These are phyloP conservation scores for Raffaelea deltoideospora DNA, from an alignment of 2,329 filamentous ascomycete genomes.

Conservation along the genomic window DNA sequence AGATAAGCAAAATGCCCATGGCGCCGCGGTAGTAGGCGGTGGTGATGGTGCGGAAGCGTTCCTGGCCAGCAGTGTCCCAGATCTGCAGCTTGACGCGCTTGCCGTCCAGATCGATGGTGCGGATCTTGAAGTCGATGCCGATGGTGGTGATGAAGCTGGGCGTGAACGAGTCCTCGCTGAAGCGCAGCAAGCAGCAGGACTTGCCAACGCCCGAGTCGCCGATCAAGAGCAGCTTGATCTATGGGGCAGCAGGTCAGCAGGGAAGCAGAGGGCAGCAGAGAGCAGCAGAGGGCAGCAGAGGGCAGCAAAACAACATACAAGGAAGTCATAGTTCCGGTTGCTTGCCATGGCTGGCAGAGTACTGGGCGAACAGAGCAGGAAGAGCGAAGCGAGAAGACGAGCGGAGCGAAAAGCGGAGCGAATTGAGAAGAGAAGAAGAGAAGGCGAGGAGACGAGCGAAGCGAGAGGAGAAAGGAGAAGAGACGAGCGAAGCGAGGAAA, in stretches of 20 bases:
- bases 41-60: conserved; percentile 96
- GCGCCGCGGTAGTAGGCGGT: conserved; percentile 97
- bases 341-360: conserved; percentile 88
- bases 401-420: no score
- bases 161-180: conserved; percentile 95
- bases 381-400: not conserved
- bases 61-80: conserved; percentile 97
- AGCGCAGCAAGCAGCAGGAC: conserved; percentile 90
- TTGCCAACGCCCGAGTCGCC: conserved; percentile 95
- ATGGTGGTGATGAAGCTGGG: conserved; percentile 98
- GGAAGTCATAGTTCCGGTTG: conserved; percentile 97
- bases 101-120: conserved; percentile 95
- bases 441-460: no score
- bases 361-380: conserved; percentile 7
- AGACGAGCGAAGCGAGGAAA: no score
- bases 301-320: conserved; percentile 36
- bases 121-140: conserved; percentile 99
- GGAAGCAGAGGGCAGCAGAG: not conserved
- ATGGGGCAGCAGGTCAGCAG: conserved; percentile 5
- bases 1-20: conserved; percentile 95
- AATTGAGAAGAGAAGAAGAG: no score
- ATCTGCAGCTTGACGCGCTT: conserved; percentile 99
- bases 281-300: not conserved
- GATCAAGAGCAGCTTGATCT: conserved; percentile 96
- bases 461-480: no score